Evolutionary conservation across 495 filamentous ascomycete species (phyloP).

Genomic region (Monascus purpureus): DNA sequence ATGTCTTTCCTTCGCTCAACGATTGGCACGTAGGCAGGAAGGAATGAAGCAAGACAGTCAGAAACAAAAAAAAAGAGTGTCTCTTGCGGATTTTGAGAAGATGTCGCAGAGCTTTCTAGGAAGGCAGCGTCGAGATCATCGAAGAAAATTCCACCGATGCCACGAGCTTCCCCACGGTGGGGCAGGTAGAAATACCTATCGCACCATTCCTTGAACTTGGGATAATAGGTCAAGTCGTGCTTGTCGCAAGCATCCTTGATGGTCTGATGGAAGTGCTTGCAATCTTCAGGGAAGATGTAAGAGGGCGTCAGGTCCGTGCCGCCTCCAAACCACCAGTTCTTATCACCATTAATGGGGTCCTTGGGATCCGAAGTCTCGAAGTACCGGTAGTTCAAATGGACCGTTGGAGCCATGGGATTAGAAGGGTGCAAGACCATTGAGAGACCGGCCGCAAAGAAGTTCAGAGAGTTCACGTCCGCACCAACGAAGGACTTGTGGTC

Average conservation of each 20-base stretch:
- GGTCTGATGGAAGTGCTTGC: constrained; percentile 85
- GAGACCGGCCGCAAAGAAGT: constrained; percentile 89
- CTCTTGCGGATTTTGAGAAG: constrained; percentile 69
- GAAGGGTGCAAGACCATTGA: constrained; percentile 84
- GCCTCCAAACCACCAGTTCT: constrained; percentile 94
- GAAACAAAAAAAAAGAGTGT: constrained; percentile 86
- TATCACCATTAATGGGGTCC: constrained; percentile 51
- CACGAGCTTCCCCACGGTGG: constrained; percentile 79
- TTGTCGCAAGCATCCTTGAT: constrained; percentile 90
- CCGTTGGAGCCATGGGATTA: constrained; percentile 94
- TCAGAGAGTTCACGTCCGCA: constrained; percentile 59
- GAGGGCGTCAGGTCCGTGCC: constrained; percentile 86
- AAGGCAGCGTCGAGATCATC: constrained; percentile 77
- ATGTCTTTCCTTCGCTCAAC: constrained; percentile 78
- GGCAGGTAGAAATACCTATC: constrained; percentile 93
- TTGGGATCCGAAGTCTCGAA: constrained; percentile 70
- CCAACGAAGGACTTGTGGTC: constrained; percentile 82
- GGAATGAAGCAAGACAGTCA: constrained; percentile 69
- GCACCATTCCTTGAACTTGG: constrained; percentile 95
- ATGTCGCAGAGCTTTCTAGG: constrained; percentile 26
- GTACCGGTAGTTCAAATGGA: constrained; percentile 97
- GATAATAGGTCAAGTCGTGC: constrained; percentile 86
- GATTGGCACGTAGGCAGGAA: constrained; percentile 87
- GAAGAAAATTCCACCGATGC: constrained; percentile 96
- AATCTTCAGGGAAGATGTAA: constrained; percentile 95